phyloP scores from a whole-genome alignment of 2,329 filamentous ascomycete genomes.

The Colletotrichum sp. region DNA sequence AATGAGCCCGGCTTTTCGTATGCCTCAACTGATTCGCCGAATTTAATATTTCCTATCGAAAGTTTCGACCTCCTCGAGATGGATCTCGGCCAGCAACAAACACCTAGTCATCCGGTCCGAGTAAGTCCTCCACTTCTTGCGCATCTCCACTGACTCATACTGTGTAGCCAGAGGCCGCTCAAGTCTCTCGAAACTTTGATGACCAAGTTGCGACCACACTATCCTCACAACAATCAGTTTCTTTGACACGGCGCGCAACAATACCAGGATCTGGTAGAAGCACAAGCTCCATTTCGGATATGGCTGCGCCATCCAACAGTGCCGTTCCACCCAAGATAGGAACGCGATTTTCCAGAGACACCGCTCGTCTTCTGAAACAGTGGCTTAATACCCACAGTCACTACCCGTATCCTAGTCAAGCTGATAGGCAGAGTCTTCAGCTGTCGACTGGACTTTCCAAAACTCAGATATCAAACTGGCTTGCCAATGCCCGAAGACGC shows the following conservation, averaged over 20 bases:
- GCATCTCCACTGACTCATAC: not conserved
- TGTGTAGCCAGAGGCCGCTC: not conserved
- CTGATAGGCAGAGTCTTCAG: conserved; percentile 83
- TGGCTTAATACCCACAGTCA: conserved; percentile 83
- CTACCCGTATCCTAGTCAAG: conserved; percentile 87
- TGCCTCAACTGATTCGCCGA: not conserved
- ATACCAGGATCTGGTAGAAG: not conserved
- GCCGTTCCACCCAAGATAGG: conserved; percentile 64
- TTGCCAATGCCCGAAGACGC: conserved; percentile 85
- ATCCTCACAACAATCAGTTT: not conserved
- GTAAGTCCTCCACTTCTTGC: not conserved
- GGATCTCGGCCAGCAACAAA: not conserved
- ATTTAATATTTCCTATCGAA: not conserved
- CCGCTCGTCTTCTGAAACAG: conserved; percentile 79
- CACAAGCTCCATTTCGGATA: not conserved
- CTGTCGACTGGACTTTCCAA: conserved; percentile 80
- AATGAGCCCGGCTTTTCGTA: not conserved
- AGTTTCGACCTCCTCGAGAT: not conserved
- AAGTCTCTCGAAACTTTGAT: not conserved
- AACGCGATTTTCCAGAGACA: conserved; percentile 80
- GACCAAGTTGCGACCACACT: not conserved
- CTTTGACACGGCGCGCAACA: not conserved
- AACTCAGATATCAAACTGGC: conserved; percentile 89
- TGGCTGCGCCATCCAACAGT: conserved; percentile 27
- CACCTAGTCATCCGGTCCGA: not conserved